phyloP scores from a whole-genome alignment of 2,329 filamentous ascomycete genomes.

The Sporothrix mexicana region DNA sequence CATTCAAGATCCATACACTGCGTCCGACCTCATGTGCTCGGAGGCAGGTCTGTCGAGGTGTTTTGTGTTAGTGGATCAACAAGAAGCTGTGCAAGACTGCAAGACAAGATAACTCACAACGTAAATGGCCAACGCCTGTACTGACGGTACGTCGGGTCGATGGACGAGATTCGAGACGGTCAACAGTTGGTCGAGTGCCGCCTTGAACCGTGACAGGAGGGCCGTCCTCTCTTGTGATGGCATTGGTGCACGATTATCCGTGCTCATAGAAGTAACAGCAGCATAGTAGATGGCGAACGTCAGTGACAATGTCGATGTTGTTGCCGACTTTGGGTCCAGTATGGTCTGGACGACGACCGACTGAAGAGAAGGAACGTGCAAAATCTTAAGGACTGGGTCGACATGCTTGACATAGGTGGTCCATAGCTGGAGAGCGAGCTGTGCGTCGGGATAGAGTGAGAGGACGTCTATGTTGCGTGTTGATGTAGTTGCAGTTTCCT shows the following conservation, averaged over 20 bases:
- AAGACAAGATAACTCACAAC: not conserved
- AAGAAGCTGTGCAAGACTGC: too few species aligned
- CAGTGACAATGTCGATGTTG: not conserved
- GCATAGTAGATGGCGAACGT: conserved; percentile 28
- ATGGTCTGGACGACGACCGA: conserved; percentile 9
- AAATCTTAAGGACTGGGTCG: conserved; percentile 26
- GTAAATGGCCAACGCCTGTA: conserved; percentile 25
- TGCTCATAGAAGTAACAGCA: conserved; percentile 3
- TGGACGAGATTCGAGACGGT: not conserved
- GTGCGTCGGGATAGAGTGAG: not conserved
- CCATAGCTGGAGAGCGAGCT: conserved; percentile 16
- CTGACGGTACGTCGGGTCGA: not conserved
- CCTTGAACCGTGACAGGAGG: not conserved
- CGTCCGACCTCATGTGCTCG: conserved; percentile 14
- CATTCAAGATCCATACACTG: conserved; percentile 49
- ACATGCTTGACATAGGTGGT: conserved; percentile 14
- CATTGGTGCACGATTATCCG: not conserved
- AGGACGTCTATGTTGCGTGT: not conserved
- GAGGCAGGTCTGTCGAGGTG: conserved; percentile 21
- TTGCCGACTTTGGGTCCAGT: not conserved
- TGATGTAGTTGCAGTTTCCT: too few species aligned
- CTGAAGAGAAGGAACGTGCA: conserved; percentile 18
- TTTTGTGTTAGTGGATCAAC: too few species aligned
- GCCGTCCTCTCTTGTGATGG: not conserved
- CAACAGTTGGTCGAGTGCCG: conserved; percentile 2